Percentiles rank a stretch among this genome's conserved stretches.
Conservation (phyloP, 257 asterid genomes). For the Catharanthus roseus region DNA sequence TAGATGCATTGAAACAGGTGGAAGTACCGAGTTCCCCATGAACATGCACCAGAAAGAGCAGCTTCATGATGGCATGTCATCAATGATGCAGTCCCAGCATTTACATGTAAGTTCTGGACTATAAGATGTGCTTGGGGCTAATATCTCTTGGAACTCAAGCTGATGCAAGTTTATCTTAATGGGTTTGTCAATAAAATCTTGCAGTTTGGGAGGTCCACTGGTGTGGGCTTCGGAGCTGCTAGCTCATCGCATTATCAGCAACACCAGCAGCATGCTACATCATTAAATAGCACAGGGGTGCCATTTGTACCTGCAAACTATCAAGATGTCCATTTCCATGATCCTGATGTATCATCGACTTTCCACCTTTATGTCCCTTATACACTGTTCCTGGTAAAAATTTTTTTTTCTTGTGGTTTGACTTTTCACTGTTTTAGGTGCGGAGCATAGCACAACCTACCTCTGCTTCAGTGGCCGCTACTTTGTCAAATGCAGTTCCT, state of each 20-base stretch:
- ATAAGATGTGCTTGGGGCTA: constrained; percentile 6
- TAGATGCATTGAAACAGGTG: constrained; percentile 44
- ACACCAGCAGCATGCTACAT: constrained; percentile 54
- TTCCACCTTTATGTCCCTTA: background rate
- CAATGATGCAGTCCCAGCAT: constrained; percentile 73
- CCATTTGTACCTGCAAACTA: constrained; percentile 56
- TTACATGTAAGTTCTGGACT: constrained; percentile 49
- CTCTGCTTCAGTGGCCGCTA: constrained; percentile 29
- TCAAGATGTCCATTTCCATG: constrained; percentile 75
- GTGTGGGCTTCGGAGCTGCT: constrained; percentile 61
- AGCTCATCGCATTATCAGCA: constrained; percentile 79
- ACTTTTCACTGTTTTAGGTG: constrained; percentile 18
- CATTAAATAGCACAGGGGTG: constrained; percentile 54
- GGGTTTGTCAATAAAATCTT: constrained; percentile 21
- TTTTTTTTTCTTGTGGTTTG: background rate
- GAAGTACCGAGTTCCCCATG: constrained; percentile 50
- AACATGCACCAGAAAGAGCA: constrained; percentile 70
- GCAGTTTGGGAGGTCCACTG: constrained; percentile 83
- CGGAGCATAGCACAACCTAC: constrained; percentile 28
- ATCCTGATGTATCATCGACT: constrained; percentile 46
- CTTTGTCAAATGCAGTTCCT: constrained; percentile 26
- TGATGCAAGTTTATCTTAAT: constrained; percentile 1
- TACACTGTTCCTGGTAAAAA: background rate
- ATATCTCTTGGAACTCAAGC: background rate
- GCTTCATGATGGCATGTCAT: constrained; percentile 58